These are phyloP conservation scores for Russula sp. DNA, from an alignment of 768 basidiomycete genomes.

Conservation along the genomic window DNA sequence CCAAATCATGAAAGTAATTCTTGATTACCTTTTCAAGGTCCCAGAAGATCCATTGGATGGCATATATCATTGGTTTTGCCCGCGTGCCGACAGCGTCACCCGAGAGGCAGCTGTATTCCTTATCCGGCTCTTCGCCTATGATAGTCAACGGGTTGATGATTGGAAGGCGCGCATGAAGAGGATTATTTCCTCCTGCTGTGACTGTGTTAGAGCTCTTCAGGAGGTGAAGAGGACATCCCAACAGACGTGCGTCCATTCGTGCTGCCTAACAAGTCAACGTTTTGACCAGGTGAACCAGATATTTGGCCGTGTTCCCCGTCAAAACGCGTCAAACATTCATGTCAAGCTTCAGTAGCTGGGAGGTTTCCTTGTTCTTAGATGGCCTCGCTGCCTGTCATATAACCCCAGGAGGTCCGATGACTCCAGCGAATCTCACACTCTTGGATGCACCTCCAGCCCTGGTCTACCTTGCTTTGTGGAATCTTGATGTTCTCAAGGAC, in stretches of 20 bases:
- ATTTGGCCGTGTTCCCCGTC: conserved; percentile 59
- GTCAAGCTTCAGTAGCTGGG: conserved; percentile 57
- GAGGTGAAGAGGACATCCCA: conserved; percentile 56
- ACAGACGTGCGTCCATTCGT: conserved; percentile 53
- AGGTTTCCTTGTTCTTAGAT: conserved; percentile 45
- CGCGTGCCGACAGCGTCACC: conserved; percentile 45
- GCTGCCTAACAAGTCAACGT: background rate
- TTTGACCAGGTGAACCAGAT: conserved; percentile 39
- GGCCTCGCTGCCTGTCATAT: conserved; percentile 34
- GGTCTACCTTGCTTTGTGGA: conserved; percentile 56
- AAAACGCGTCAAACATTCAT: conserved; percentile 52
- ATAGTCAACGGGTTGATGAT: conserved; percentile 44
- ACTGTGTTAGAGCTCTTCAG: conserved; percentile 63
- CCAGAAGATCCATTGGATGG: conserved; percentile 27
- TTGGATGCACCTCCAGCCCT: conserved; percentile 41
- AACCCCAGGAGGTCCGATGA: conserved; percentile 13
- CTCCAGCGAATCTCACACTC: conserved; percentile 26
- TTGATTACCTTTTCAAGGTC: conserved; percentile 45
- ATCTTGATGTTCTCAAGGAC: conserved; percentile 50
- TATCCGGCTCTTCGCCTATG: conserved; percentile 75
- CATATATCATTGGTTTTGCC: conserved; percentile 76
- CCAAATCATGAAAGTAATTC: conserved; percentile 42
- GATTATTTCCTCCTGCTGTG: conserved; percentile 56
- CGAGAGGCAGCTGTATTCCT: conserved; percentile 72
- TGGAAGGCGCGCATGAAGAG: conserved; percentile 55